Conservation (phyloP, 2,329 filamentous ascomycete genomes). For the Aphanocladium album region DNA sequence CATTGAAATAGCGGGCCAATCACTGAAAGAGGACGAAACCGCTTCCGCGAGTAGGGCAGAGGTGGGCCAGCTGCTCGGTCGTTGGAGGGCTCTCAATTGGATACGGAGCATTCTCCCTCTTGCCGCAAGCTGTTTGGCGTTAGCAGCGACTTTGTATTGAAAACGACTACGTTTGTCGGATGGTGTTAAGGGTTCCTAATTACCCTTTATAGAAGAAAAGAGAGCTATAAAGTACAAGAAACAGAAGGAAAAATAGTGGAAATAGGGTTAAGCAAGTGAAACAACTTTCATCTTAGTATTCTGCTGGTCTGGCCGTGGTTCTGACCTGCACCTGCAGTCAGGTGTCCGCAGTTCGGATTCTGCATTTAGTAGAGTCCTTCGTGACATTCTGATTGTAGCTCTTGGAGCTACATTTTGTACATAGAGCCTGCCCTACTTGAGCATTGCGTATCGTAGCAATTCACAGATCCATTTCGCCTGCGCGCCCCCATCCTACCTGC, state of each 20-base stretch:
- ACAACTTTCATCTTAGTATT: too few species aligned
- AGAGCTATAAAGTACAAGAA: too few species aligned
- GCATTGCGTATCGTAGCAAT: background rate
- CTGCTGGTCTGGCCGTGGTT: too few species aligned
- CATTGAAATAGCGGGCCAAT: background rate
- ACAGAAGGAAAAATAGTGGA: too few species aligned
- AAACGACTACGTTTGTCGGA: too few species aligned
- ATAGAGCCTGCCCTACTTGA: background rate
- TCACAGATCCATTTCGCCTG: background rate
- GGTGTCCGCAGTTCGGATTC: background rate
- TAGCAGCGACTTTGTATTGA: background rate
- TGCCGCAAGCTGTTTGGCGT: background rate
- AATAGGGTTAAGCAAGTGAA: too few species aligned
- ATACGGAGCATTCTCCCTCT: background rate
- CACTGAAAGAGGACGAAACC: background rate
- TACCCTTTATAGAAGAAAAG: too few species aligned
- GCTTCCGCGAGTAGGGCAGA: background rate
- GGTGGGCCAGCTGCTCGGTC: background rate
- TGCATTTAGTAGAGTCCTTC: background rate
- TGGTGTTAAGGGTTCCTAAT: too few species aligned
- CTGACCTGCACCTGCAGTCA: background rate
- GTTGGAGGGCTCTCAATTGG: background rate
- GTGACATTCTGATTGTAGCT: background rate
- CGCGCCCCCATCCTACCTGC: background rate
- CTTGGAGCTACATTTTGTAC: background rate